Base-by-base conservation (phyloP, 768 basidiomycete genomes). In the Tricholoma hemisulphureum region DNA sequence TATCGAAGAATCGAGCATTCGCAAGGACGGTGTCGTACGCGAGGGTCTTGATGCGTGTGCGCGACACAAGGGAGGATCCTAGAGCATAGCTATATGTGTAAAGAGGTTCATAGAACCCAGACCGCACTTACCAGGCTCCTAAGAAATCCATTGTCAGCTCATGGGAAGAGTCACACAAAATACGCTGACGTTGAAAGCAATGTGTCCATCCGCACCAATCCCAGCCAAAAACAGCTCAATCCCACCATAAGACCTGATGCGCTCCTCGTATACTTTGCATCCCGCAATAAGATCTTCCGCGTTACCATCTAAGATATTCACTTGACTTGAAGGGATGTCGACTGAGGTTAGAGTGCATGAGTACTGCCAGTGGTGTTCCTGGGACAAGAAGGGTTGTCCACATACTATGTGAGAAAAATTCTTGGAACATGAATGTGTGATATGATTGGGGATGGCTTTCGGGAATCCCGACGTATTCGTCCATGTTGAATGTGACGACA, bases 381-480 rank as follows among this genome's bases (percentile, higher is more conserved):
- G 6, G 2, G 14, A 48, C 2, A 16, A 3, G 16, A 11, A 14
- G 5, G 41, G 26, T 29, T 53, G 13, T 10, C 14, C 24, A 75
- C 86, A 56, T 58, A 90, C 90, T 75, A 61, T 93, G 91, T 23
- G 88, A 89, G 76, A 93, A 93, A 78, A 93, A 86, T 71, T 93
- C 90, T 63, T 87, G 83, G 78, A 93, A 93, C 93, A 95, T 95
- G 78, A 95, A 95, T 34, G 90, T 90, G 71, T 94, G 92, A 67
- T 95, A 95, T 18, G 88, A 90, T 69, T 95, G 89, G 32, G 89
- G 76, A 71, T 95, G 93, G 65, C 93, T 88, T 51, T 75, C 78
- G 14, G 91, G 85, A 32, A 95, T 80, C 4, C 86, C 88, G 57
- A 94, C 93, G 68, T 95, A 95, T 74, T 95, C 93, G 73, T 95